These are phyloP conservation scores for Eremothecium coryli DNA, from an alignment of 1,139 yeast species.

Conservation along the genomic window DNA sequence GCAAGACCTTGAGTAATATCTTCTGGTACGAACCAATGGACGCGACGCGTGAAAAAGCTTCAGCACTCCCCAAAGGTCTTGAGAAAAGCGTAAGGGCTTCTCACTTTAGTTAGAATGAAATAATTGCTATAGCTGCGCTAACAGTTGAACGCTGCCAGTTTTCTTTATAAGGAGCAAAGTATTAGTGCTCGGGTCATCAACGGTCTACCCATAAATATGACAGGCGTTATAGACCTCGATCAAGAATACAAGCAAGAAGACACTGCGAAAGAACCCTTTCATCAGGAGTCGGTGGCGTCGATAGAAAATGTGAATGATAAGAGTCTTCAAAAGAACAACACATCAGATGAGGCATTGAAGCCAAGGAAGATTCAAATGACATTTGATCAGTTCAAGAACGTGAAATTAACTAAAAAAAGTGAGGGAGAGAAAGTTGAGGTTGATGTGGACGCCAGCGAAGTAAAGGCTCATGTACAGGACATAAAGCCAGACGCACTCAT, in stretches of 20 bases:
- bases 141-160: too few relatives aligned
- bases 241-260: slow-evolving; percentile 1
- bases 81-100: too few relatives aligned
- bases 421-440: background rate
- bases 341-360: too few relatives aligned
- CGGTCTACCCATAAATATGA: too few relatives aligned
- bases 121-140: too few relatives aligned
- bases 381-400: slow-evolving; percentile 17
- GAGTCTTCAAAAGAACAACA: too few relatives aligned
- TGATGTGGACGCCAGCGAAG: too few relatives aligned
- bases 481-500: too few relatives aligned
- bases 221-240: slow-evolving; percentile 3
- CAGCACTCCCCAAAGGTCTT: background rate
- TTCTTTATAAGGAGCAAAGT: background rate
- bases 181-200: background rate
- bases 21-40: slow-evolving; percentile 5
- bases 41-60: slow-evolving; percentile 4
- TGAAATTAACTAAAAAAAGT: slow-evolving; percentile 8
- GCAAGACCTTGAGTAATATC: too few relatives aligned
- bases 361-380: slow-evolving; percentile 14
- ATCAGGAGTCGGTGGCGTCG: background rate
- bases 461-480: too few relatives aligned
- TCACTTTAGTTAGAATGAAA: too few relatives aligned
- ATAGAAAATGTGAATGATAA: background rate
- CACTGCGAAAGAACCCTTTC: background rate